Base-by-base conservation (phyloP, 2,329 filamentous ascomycete species). In the Orbilia blumenaviensis region DNA sequence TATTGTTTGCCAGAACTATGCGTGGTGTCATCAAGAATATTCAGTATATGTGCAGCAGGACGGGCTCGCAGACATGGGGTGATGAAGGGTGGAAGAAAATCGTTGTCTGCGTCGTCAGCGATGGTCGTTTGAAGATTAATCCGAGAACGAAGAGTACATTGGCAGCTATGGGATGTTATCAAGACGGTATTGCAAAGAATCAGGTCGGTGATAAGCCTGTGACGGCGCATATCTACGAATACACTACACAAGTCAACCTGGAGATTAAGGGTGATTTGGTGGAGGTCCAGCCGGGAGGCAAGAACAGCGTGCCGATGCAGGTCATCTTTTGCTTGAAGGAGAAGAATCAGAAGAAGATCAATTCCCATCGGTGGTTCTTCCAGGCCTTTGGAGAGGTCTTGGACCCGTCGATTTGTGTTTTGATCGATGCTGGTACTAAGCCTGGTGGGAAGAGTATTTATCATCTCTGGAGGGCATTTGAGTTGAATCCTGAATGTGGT, bases 291-390 rank as follows among this genome's bases (percentile, higher is more conserved):
- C 90, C 91, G 52, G 92, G 93, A 81, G 91, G 91, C 76, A 93
- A 95, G 77, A 69, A 68, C 36, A 77, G 66, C 21, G 66, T 77
- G 14, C 94, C 95, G 0, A 92, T 99, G 1, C 95, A 99, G 84
- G 91, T 99, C 85, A 88, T 99, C 3, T 99, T 99, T 86, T 99
- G 95, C 83, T 84, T 99, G 77, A 99, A 99, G 86, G 95, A 99
- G 82, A 98, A 97, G 88, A 99, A 99, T 82, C 94, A 97, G 85
- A 99, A 99, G 86, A 99, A 99, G 87, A 99, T 99, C 88, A 99
- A 99, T 83, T 98, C 95, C 0, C 95, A 99, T 83, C 87, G 95
- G 82, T 99, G 95, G 95, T 98, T 99, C 85, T 99, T 99, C 87
- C 91, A 96, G 80, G 95, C 94, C 0, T 99, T 99, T 82, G 95